These are phyloP conservation scores for Jimgerdemannia flammicorona DNA, from an alignment of 192 early-diverging fungal species.

Conservation along the genomic window DNA sequence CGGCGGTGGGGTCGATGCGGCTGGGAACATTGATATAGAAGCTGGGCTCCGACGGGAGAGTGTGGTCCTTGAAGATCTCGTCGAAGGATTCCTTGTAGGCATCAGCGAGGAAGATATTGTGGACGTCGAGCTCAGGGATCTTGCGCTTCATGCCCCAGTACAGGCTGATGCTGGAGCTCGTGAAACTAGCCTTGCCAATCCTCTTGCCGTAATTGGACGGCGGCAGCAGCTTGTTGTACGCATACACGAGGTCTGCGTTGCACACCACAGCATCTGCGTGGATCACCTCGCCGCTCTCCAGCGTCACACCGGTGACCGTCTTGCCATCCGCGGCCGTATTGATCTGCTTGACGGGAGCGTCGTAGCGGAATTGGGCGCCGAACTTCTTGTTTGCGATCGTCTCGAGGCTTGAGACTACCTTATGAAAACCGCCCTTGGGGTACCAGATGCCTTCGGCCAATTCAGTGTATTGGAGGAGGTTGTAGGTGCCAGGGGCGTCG, in stretches of 20 bases:
- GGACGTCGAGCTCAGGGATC: slow-evolving; percentile 43
- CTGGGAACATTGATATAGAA: slow-evolving; percentile 57
- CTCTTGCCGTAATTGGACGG: slow-evolving; percentile 28
- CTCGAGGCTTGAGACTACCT: slow-evolving; percentile 37
- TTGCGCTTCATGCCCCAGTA: slow-evolving; percentile 49
- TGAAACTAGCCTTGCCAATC: slow-evolving; percentile 37
- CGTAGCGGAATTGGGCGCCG: slow-evolving; percentile 38
- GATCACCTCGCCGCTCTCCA: slow-evolving; percentile 36
- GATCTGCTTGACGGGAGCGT: slow-evolving; percentile 37
- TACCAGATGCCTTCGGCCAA: slow-evolving; percentile 55
- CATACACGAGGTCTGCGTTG: slow-evolving; percentile 51
- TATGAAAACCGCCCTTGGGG: slow-evolving; percentile 54
- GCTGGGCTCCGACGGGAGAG: slow-evolving; percentile 41
- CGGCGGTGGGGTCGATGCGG: slow-evolving; percentile 44
- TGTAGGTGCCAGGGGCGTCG: slow-evolving; percentile 57
- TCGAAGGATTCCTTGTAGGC: slow-evolving; percentile 48
- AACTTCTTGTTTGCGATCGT: slow-evolving; percentile 32
- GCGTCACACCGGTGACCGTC: slow-evolving; percentile 42
- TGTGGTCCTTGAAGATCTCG: slow-evolving; percentile 42
- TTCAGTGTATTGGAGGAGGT: slow-evolving; percentile 49
- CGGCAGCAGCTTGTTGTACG: slow-evolving; percentile 47
- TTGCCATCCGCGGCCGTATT: slow-evolving; percentile 20
- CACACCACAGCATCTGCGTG: slow-evolving; percentile 51
- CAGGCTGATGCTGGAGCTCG: slow-evolving; percentile 47
- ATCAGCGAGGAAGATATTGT: slow-evolving; percentile 53